Base-by-base conservation (phyloP, 2,329 filamentous ascomycete species). In the Acrodontium crateriforme region DNA sequence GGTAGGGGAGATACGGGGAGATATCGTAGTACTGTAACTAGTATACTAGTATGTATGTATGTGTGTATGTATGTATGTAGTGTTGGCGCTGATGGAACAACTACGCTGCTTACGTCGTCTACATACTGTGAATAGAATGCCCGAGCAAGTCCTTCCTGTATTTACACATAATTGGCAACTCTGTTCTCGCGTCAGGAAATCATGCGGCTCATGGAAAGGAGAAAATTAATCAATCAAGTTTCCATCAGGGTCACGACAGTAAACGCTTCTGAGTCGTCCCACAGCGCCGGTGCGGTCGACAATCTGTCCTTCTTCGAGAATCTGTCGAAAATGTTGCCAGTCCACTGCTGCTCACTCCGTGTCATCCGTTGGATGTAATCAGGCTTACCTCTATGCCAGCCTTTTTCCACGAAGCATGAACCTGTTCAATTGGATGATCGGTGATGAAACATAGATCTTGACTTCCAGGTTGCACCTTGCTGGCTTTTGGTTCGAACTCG, bases 361-460 rank as follows among this genome's bases (percentile, higher is more conserved):
- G 5, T 19, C 8, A 14, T 25, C 13, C n/a, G n/a, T 26, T 18
- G 15, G 18, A 14, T 21, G 12, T 9, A n/a, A n/a, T n/a, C 11
- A 9, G 13, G 23, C 37, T 11, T 25, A 67, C 61, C 35, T 65
- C 52, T 2, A 72, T 54, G 0, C 59, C 60, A 18, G 54, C 57
- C 2, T 44, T 49, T 9, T 57, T 44, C 28, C 69, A 55, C 2
- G 41, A 44, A 4, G 47, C 32, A n/a, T 62, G 43, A 3, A 72
- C 57, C 0, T 54, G 47, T 2, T 63, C 56, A 3, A 74, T 57
- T 4, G 59, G 53, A 6, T 64, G 58, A 5, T 67, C 53, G 0
- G 70, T 60, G 16, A 75, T 44, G 30, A 75, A 75, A 41, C 70
- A 74, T 18, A 75, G 34, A 43, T 75, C 71, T 8, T 62, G 69